A percentile compares a stretch with the other conserved stretches of the same genome.
Evolutionary conservation across 768 basidiomycete species (phyloP).

Genomic region (Royoungia palumana): DNA sequence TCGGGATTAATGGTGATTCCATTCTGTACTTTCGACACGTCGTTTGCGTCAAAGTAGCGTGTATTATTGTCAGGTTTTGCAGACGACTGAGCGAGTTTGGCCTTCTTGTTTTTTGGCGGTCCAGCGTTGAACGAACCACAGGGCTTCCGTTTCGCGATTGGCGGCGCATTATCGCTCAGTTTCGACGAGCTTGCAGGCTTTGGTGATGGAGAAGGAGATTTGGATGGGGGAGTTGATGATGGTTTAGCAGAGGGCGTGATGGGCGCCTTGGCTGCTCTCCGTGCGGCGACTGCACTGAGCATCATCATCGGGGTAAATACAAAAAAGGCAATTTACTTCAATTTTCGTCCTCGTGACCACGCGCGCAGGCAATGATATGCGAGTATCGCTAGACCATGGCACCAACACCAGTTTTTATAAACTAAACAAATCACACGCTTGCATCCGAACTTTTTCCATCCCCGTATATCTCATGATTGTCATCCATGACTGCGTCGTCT

Average conservation of each 20-base stretch:
- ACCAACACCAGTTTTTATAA: not conserved
- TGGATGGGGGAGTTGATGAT: slow-evolving; percentile 5
- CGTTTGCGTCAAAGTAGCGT: slow-evolving; percentile 35
- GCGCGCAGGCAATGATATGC: too few species aligned
- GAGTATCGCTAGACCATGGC: not conserved
- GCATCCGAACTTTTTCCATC: slow-evolving; percentile 20
- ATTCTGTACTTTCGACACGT: slow-evolving; percentile 32
- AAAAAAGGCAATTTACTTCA: not conserved
- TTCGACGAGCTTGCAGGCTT: slow-evolving; percentile 3
- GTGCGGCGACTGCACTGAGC: slow-evolving; percentile 72
- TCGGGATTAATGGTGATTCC: slow-evolving; percentile 27
- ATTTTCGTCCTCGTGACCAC: too few species aligned
- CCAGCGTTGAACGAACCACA: slow-evolving; percentile 23
- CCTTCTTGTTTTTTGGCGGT: slow-evolving; percentile 28
- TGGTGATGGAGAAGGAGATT: slow-evolving; percentile 10
- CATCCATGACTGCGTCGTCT: slow-evolving; percentile 43
- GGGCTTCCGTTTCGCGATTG: slow-evolving; percentile 43
- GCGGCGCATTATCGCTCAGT: slow-evolving; percentile 20
- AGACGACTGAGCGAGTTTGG: slow-evolving; percentile 26
- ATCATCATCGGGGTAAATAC: slow-evolving; percentile 31
- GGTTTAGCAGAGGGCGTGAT: slow-evolving; percentile 10
- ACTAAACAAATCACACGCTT: slow-evolving; percentile 7
- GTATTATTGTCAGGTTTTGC: slow-evolving; percentile 16
- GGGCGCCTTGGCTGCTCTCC: slow-evolving; percentile 52
- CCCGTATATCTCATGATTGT: slow-evolving; percentile 9